A percentile compares a stretch with the other conserved stretches of the same genome.
Conservation (phyloP, 1,139 yeast species). For the Candida tropicalis region DNA sequence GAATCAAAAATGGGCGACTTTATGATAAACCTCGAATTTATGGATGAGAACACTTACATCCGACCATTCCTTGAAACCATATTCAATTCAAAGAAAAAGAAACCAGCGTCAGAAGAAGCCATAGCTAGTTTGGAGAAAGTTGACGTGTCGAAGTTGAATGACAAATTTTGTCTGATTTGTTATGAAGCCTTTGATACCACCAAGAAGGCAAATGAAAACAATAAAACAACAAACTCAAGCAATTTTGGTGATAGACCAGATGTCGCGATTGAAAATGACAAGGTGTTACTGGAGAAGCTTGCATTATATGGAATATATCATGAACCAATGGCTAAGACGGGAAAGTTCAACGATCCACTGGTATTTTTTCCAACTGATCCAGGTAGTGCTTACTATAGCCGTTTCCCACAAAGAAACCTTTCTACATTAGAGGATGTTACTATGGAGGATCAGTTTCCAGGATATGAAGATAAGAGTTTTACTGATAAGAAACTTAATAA, state of each 20-base stretch:
- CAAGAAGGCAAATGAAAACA: background rate
- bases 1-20: background rate
- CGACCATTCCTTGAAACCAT: background rate
- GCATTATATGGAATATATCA: constrained; percentile 8
- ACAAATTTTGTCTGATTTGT: constrained; percentile 46
- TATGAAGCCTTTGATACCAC: constrained; percentile 26
- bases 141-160: constrained; percentile 22
- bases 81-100: constrained; percentile 17
- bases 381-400: constrained; percentile 28
- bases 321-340: constrained; percentile 11
- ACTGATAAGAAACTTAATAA: constrained; percentile 17
- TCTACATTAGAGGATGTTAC: constrained; percentile 25
- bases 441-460: constrained; percentile 37
- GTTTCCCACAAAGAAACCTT: constrained; percentile 39
- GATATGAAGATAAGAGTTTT: constrained; percentile 21
- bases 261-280: background rate
- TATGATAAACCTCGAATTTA: background rate
- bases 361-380: constrained; percentile 43
- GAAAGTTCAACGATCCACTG: constrained; percentile 38
- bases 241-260: background rate
- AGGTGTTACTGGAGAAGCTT: background rate
- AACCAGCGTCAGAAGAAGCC: constrained; percentile 45
- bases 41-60: background rate
- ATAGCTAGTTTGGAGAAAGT: constrained; percentile 36
- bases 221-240: background rate